Base-by-base conservation (phyloP, 1,284 basidiomycete genomes). In the Leccinum huronense region DNA sequence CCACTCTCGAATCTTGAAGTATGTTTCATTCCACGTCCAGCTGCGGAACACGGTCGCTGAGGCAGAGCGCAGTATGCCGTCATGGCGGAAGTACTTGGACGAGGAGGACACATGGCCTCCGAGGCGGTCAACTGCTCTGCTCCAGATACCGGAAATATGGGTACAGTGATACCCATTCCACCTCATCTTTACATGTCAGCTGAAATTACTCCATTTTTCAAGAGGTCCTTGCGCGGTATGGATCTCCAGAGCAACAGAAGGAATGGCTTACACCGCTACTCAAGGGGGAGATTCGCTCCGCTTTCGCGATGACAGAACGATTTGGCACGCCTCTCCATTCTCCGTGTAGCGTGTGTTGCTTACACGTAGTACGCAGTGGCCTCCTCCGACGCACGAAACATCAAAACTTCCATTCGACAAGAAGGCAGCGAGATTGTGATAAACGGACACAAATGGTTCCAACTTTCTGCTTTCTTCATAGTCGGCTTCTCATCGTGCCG, bases 91-190 rank as follows among this genome's bases (percentile, higher is more conserved):
- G 80, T 98, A 65, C 87, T 97, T 70, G 97, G 96, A 11, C 86
- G 95, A 67, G 87, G 84, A 45, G 88, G 90, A 5, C 89, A 89
- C 70, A 80, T 95, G 59, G 91, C 89, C n/a, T 86, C 94, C 36
- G 90, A 97, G 79, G 85, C 85, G 30, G 88, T 93, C 67, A 98
- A 98, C 75, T 98, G 95, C 78, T 88, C 94, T 48, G 95, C 95
- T 5, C 95, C 95, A 27, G 95, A 98, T 78, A 98, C 96, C 3
- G 95, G 95, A 10, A 95, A 96, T 75, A 96, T 96, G 93, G 93
- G 93, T 92, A 68, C 61, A 82, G 14, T 16, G 2, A 40, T 23
- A 8, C 48, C 75, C 45, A n/a, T 58, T 60, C 40, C 4, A 54
- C 55, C 34, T 57, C 58, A 33, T 45, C 27, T 61, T n/a, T 31